Base-by-base conservation (phyloP, 768 basidiomycete genomes). In the Rhizopogon sp. region DNA sequence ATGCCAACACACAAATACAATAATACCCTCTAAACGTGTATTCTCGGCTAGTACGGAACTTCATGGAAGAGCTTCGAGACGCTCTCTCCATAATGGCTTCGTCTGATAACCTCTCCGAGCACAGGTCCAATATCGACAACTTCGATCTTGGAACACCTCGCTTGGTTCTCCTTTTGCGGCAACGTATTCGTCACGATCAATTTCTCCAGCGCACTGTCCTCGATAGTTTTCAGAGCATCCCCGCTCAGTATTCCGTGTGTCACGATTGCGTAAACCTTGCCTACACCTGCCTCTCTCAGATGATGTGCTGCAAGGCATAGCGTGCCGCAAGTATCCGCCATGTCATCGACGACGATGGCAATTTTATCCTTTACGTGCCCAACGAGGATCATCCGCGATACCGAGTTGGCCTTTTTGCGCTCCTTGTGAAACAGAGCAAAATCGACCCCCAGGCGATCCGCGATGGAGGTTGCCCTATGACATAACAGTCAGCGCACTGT, bases 371-470 rank as follows among this genome's bases (percentile, higher is more conserved):
- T 85, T 58, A 95, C 94, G 64, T 93, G 86, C 1, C 97, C 97
- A 43, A 99, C 96, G 50, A 99, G 84, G 54, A 94, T 83, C 93
- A 95, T 94, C 54, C 93, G 84, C 57, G 92, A 93, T 6, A 96
- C 92, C 59, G 93, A 88, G 70, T 95, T 96, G 31, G 92, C 92
- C 74, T 92, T 94, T 77, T 95, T 94, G 57, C 96, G 89, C 78
- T 99, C 97, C 69, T 98, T 95, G 83, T 99, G 97, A 79, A 98
- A 98, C 53, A 99, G 77, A 25, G 97, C 97, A 75, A 99, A 98
- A 66, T 98, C 96, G 55, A 98, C 90, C 50, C 93, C 93, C 56
- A 98, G 80, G 45, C 91, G 84, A 70, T 98, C 96, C 22, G 97
- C 96, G 63, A 99, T 91, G 17, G 95, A 95, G 33, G 96, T 97